Evolutionary conservation across 805 yeast genomes (phyloP), one percentile per base, ranked within the genome.

Genomic region (Saturnispora sanitii): DNA sequence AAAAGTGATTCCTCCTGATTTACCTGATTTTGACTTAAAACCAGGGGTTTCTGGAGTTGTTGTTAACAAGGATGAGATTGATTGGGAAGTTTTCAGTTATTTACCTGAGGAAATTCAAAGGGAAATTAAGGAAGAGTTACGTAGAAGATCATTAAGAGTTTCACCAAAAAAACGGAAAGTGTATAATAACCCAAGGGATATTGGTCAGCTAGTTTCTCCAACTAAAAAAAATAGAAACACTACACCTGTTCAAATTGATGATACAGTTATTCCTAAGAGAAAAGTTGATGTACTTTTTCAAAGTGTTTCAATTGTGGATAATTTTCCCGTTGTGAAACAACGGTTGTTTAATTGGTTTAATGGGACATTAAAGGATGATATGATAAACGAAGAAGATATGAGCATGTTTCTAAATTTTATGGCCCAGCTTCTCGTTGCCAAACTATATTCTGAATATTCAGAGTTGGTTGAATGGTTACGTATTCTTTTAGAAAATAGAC

Each of bases 61-160:
- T n/a, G 27, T 8, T 32, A 41, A 27, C 35, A 33, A 33, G 31
- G 46, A 41, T 15, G 50, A 71, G n/a, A 66, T 80, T 27, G 86
- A 85, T 50, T 66, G 77, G 70, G 73, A 70, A 2, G 83, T 82
- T 2, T 73, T 84, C 51, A 64, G 70, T 11, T 72, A 68, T 35
- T 58, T 87, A 7, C 96, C 96, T 0, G 49, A 57, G 2, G 81
- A 78, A 19, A 74, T 87, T 4, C 76, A 76, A 48, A 48, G 58
- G 1, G 96, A 87, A 49, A 53, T 87, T 1, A 65, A 61, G 45
- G 54, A 56, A 3, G 85, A 81, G 45, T 52, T 79, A 23, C 49
- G 62, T 6, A 60, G 74, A 33, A 55, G 82, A 27, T 49, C 49
- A 8, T 20, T 55, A 13, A 42, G 45, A 13, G 39, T 49, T 11